These are phyloP conservation scores for Xerocomus brunneocitrinus DNA, from an alignment of 768 basidiomycete species.

Conservation along the genomic window DNA sequence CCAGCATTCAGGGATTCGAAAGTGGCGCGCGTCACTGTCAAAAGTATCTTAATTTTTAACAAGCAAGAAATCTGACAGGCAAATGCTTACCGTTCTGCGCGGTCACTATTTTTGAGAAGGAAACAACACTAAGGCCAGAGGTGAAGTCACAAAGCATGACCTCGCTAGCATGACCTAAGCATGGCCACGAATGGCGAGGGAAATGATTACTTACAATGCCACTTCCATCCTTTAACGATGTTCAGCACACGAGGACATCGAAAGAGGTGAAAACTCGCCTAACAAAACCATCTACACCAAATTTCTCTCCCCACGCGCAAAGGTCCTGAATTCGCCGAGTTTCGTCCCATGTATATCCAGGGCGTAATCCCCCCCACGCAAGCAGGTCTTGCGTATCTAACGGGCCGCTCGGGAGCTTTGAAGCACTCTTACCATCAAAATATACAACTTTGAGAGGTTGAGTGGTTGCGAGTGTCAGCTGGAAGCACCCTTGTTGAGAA, in stretches of 20 bases:
- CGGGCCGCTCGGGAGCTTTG: slow-evolving; percentile 27
- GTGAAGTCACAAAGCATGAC: slow-evolving; percentile 49
- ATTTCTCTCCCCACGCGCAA: slow-evolving; percentile 30
- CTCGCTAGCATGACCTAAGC: slow-evolving; percentile 31
- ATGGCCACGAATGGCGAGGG: neutral
- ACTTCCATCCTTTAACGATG: slow-evolving; percentile 39
- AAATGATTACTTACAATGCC: slow-evolving; percentile 37
- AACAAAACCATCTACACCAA: slow-evolving; percentile 33
- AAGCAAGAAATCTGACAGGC: neutral
- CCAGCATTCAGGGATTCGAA: slow-evolving; percentile 16
- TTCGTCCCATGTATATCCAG: slow-evolving; percentile 20
- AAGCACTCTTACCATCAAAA: slow-evolving; percentile 33
- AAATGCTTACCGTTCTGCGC: neutral
- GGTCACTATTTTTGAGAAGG: slow-evolving; percentile 32
- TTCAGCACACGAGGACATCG: neutral
- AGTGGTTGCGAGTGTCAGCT: slow-evolving; percentile 6
- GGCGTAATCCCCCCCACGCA: slow-evolving; percentile 23
- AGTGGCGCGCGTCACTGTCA: neutral
- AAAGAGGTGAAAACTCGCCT: slow-evolving; percentile 10
- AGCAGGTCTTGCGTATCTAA: slow-evolving; percentile 36
- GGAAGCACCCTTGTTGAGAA: slow-evolving; percentile 20
- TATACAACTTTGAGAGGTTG: slow-evolving; percentile 29
- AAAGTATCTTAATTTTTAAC: neutral
- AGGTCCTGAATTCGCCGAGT: slow-evolving; percentile 23
- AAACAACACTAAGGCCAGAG: slow-evolving; percentile 35